Evolutionary conservation across 2,329 filamentous ascomycete species (phyloP).

Genomic region (Polytolypa hystricis): DNA sequence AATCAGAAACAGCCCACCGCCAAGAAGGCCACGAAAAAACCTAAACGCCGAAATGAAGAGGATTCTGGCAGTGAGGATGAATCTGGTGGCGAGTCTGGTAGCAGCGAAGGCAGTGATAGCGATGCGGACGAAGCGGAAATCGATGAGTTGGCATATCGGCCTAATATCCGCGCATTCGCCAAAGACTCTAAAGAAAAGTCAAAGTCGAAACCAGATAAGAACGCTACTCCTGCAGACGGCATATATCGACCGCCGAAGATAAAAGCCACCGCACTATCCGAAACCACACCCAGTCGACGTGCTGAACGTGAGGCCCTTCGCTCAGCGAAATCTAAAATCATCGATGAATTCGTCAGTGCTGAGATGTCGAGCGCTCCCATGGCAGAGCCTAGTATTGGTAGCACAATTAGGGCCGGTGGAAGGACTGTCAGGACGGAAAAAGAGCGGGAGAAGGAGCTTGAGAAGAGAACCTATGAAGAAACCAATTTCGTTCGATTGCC

Average conservation of each 20-base stretch:
- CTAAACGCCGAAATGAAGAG: conserved; percentile 22
- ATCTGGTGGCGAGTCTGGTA: conserved; percentile 22
- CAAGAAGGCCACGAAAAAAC: conserved; percentile 22
- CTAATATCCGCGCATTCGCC: conserved; percentile 43
- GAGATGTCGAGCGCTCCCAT: conserved; percentile 74
- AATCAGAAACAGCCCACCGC: conserved; percentile 17
- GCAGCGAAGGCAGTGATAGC: conserved; percentile 17
- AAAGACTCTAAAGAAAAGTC: conserved; percentile 27
- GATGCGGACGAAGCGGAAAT: conserved; percentile 30
- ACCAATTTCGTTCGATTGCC: conserved; percentile 81
- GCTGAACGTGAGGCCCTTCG: conserved; percentile 52
- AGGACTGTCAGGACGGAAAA: conserved; percentile 65
- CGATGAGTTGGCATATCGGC: conserved; percentile 52
- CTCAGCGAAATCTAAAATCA: conserved; percentile 63
- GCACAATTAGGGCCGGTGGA: conserved; percentile 70
- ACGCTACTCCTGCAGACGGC: conserved; percentile 42
- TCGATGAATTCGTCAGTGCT: conserved; percentile 82
- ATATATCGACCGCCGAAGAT: conserved; percentile 85
- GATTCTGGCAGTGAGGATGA: conserved; percentile 26
- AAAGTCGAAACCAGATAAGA: conserved; percentile 14
- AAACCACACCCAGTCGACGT: conserved; percentile 39
- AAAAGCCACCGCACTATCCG: conserved; percentile 72
- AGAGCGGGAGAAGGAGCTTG: conserved; percentile 66
- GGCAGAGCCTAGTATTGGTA: conserved; percentile 83
- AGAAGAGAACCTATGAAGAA: conserved; percentile 81